Conservation (phyloP, 1,139 yeast genomes). For the Hansenula sp. region DNA sequence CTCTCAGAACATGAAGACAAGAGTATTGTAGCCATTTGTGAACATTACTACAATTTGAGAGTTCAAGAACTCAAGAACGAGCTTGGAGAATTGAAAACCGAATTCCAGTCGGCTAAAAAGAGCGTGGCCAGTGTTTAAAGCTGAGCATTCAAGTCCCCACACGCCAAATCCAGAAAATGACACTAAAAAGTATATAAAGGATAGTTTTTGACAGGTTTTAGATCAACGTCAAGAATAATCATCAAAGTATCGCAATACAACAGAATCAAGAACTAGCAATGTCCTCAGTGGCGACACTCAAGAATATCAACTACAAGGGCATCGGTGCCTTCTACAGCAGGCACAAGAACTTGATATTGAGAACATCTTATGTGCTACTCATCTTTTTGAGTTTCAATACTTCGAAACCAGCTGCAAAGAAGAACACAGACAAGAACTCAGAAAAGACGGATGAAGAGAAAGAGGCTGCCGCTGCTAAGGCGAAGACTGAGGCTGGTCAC, state of each 20-base stretch:
- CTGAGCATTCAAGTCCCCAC: conserved; percentile 1
- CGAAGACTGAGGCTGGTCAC: not conserved
- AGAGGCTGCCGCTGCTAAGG: not conserved
- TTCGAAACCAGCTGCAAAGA: not conserved
- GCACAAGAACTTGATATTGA: conserved; percentile 45
- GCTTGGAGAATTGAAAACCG: conserved; percentile 7
- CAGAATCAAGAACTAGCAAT: not conserved
- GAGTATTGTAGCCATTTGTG: conserved; percentile 18
- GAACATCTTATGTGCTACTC: conserved; percentile 44
- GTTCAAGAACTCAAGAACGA: conserved; percentile 12
- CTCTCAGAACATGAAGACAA: conserved; percentile 4
- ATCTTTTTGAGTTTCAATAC: conserved; percentile 27
- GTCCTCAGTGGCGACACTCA: not conserved
- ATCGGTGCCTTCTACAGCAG: conserved; percentile 29
- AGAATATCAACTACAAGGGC: not conserved
- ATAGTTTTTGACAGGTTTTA: not conserved
- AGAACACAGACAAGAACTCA: not conserved
- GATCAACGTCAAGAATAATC: not conserved
- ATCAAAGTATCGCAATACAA: not conserved
- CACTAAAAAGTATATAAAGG: not conserved
- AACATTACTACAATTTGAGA: conserved; percentile 15
- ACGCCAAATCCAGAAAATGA: not conserved
- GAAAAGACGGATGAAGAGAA: not conserved
- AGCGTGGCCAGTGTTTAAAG: not conserved
- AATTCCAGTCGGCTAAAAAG: conserved; percentile 8